Evolutionary conservation across 2,329 filamentous ascomycete species (phyloP).

Genomic region (Penicillium brasilianum): DNA sequence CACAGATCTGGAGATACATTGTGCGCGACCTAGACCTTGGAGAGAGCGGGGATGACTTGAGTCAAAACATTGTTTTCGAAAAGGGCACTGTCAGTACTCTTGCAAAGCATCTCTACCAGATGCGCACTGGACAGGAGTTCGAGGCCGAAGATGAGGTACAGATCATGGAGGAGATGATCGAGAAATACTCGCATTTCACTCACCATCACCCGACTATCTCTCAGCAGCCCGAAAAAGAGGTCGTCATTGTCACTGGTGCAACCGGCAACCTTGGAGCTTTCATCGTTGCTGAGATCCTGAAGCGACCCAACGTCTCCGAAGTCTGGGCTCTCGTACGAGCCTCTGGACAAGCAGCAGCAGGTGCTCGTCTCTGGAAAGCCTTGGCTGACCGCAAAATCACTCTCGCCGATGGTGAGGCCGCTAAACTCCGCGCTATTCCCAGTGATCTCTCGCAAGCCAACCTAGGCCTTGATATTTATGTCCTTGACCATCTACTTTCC

Average conservation of each 20-base stretch:
- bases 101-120: slow-evolving; percentile 51
- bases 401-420: slow-evolving; percentile 27
- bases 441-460: slow-evolving; percentile 53
- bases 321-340: slow-evolving; percentile 64
- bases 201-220: slow-evolving; percentile 32
- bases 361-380: slow-evolving; percentile 52
- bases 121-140: slow-evolving; percentile 46
- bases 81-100: slow-evolving; percentile 57
- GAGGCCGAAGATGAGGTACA: slow-evolving; percentile 47
- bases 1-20: slow-evolving; percentile 60
- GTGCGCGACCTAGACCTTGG: slow-evolving; percentile 57
- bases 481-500: slow-evolving; percentile 49
- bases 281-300: slow-evolving; percentile 55
- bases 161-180: slow-evolving; percentile 54
- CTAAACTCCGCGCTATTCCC: slow-evolving; percentile 55
- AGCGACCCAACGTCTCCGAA: slow-evolving; percentile 43
- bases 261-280: slow-evolving; percentile 70
- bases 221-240: slow-evolving; percentile 31
- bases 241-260: slow-evolving; percentile 63
- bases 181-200: slow-evolving; percentile 50
- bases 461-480: slow-evolving; percentile 55
- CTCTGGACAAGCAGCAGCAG: slow-evolving; percentile 44
- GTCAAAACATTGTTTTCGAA: slow-evolving; percentile 66
- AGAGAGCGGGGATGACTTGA: slow-evolving; percentile 47
- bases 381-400: slow-evolving; percentile 44